Evolutionary conservation across 169 alveolate species (phyloP).

Genomic region (Miamiensis avidus): DNA sequence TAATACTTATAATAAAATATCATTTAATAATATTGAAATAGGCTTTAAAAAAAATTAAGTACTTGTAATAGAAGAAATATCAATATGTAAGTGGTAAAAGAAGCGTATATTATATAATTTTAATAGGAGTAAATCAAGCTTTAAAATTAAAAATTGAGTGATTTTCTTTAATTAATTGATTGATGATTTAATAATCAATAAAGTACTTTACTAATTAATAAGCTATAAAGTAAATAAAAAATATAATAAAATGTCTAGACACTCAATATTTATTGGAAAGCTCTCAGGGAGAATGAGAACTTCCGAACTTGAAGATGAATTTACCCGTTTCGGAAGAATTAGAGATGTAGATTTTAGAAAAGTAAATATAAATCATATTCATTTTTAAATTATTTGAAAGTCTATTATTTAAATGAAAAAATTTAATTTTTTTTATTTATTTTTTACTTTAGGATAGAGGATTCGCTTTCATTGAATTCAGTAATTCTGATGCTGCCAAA

Average conservation of each 20-base stretch:
- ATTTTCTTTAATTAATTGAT: too few species aligned
- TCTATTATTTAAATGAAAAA: neutral
- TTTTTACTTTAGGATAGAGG: constrained; percentile 37
- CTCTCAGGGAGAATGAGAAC: constrained; percentile 27
- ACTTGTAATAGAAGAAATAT: too few species aligned
- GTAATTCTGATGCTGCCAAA: constrained; percentile 22
- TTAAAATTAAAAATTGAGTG: too few species aligned
- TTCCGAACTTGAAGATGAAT: constrained; percentile 36
- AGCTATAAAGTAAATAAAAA: too few species aligned
- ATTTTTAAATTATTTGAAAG: neutral
- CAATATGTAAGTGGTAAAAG: too few species aligned
- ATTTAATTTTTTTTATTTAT: neutral
- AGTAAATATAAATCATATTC: constrained; percentile 24
- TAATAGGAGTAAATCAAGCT: too few species aligned
- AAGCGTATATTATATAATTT: too few species aligned
- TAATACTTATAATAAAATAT: too few species aligned
- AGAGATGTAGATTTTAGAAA: constrained; percentile 38
- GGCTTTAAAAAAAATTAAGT: too few species aligned
- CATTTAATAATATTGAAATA: too few species aligned
- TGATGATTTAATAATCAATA: too few species aligned
- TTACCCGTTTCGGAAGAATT: constrained; percentile 39
- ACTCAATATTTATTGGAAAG: constrained; percentile 34
- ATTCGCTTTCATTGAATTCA: constrained; percentile 31
- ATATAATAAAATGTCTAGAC: neutral
- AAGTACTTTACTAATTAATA: too few species aligned